A percentile compares a stretch with the other conserved stretches of the same genome.
Conservation (phyloP, 192 early-diverging fungal genomes). For the Phlyctochytrium bullatum region DNA sequence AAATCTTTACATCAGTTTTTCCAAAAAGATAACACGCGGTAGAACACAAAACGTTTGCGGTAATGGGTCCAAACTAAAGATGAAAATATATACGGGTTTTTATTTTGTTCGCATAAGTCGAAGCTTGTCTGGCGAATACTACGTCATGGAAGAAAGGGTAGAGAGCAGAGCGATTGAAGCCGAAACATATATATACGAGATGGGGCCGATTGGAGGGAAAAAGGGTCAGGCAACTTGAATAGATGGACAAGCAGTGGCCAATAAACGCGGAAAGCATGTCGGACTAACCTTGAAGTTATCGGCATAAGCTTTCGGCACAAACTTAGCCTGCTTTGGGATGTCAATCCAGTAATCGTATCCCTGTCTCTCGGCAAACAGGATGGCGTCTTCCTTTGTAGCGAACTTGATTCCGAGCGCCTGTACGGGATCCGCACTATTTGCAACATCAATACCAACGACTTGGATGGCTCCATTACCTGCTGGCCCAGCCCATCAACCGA, state of each 20-base stretch:
- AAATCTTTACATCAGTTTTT: not conserved
- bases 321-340: slow-evolving; percentile 77
- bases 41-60: no score
- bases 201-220: no score
- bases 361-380: slow-evolving; percentile 93
- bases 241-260: no score
- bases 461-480: no score
- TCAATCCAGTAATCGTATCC: slow-evolving; percentile 91
- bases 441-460: no score
- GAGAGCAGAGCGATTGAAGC: not conserved
- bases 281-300: slow-evolving; percentile 77
- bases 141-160: not conserved
- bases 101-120: slow-evolving; percentile 26
- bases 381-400: slow-evolving; percentile 78
- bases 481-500: slow-evolving; percentile 90
- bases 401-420: slow-evolving; percentile 84
- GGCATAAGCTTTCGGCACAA: slow-evolving; percentile 83
- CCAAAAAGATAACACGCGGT: no score
- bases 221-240: no score
- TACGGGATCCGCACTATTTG: slow-evolving; percentile 80
- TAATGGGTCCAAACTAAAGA: no score
- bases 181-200: not conserved
- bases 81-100: not conserved
- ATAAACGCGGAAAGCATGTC: not conserved
- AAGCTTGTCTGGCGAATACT: slow-evolving; percentile 12